Conservation (phyloP, 176 grass and related monocot species). For the Oryza nivara region DNA sequence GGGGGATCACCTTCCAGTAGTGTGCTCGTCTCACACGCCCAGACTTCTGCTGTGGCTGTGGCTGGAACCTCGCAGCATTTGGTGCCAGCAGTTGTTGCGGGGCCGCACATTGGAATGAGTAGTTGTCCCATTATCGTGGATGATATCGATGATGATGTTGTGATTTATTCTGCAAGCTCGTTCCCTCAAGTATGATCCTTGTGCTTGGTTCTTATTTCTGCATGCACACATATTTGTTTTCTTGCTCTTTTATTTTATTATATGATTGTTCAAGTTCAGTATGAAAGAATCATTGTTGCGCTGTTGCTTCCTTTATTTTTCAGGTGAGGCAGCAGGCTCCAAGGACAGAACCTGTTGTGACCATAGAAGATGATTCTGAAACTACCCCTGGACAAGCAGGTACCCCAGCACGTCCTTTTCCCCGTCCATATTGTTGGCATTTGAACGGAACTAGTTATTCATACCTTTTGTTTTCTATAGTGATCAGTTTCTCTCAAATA, state of each 20-base stretch:
- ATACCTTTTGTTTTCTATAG: conserved; percentile 19
- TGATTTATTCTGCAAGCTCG: conserved; percentile 57
- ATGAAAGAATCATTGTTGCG: neutral
- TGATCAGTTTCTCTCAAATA: conserved; percentile 35
- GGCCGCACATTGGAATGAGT: conserved; percentile 39
- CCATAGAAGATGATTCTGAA: conserved; percentile 93
- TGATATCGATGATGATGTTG: conserved; percentile 63
- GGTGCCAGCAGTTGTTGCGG: conserved; percentile 19
- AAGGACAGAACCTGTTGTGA: conserved; percentile 47
- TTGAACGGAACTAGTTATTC: neutral
- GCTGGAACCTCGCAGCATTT: conserved; percentile 6
- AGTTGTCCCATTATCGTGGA: conserved; percentile 61
- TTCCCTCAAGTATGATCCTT: conserved; percentile 56
- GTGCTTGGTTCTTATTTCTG: conserved; percentile 31
- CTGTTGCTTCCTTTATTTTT: conserved; percentile 20
- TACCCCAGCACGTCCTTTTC: conserved; percentile 31
- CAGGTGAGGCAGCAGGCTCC: conserved; percentile 48
- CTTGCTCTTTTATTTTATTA: neutral
- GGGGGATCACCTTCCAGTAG: conserved; percentile 19
- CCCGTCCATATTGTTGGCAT: neutral
- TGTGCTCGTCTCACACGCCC: neutral
- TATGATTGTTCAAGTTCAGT: conserved; percentile 26
- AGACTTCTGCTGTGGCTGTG: conserved; percentile 4
- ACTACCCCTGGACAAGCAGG: conserved; percentile 59
- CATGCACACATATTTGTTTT: neutral